Conservation (phyloP, 768 basidiomycete genomes). For the Mycena albidolilacea region DNA sequence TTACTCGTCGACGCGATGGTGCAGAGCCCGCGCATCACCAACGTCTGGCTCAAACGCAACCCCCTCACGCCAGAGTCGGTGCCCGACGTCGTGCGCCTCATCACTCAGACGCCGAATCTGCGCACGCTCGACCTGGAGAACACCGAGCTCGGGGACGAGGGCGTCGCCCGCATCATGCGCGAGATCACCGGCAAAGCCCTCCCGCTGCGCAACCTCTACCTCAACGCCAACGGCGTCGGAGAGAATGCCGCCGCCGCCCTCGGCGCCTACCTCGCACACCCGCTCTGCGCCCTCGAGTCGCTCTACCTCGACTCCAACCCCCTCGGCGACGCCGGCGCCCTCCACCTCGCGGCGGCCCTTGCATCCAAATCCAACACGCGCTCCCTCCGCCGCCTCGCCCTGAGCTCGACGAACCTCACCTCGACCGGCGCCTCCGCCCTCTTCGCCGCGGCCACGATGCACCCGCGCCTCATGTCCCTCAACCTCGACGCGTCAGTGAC, state of each 20-base stretch:
- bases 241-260: conserved; percentile 31
- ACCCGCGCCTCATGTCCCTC: conserved; percentile 30
- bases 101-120: conserved; percentile 32
- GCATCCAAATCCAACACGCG: conserved; percentile 13
- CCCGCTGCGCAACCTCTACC: conserved; percentile 37
- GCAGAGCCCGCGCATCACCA: conserved; percentile 30
- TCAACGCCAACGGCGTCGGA: conserved; percentile 36
- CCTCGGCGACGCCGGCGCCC: conserved; percentile 36
- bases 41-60: conserved; percentile 41
- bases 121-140: conserved; percentile 38
- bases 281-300: conserved; percentile 33
- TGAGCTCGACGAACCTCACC: conserved; percentile 30
- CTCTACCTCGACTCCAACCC: conserved; percentile 36
- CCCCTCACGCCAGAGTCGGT: conserved; percentile 32
- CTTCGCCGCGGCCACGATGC: conserved; percentile 12
- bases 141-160: conserved; percentile 36
- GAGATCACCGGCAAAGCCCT: conserved; percentile 25
- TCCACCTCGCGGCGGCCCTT: conserved; percentile 25
- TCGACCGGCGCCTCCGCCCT: conserved; percentile 21
- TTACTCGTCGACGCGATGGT: conserved; percentile 39
- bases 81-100: conserved; percentile 32
- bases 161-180: conserved; percentile 26
- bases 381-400: conserved; percentile 28
- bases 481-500: conserved; percentile 20
- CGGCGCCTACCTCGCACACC: conserved; percentile 29